Base-by-base conservation (phyloP, 306 rosid species). In the Gillenia trifoliata region DNA sequence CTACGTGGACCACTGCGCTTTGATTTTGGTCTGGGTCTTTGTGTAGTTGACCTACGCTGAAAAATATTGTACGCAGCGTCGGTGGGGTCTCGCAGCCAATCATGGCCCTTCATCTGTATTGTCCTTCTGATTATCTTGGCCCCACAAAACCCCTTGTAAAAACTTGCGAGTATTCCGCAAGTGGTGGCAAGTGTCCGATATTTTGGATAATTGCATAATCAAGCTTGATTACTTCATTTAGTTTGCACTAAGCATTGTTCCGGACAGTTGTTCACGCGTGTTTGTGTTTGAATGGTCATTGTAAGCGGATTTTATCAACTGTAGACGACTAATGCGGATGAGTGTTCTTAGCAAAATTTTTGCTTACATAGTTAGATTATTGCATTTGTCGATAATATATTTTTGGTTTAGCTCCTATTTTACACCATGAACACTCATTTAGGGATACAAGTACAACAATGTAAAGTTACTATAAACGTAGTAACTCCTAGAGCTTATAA, bases 31-130 rank as follows among this genome's bases (percentile, higher is more conserved):
- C 6, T 1, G 19, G 49, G 17, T 13, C 17, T 29, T 28, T 0
- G 5, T 29, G 38, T 0, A 16, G 5, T 30, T 61, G 22, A 29
- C 36, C 66, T 59, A 17, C 66, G 4, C 19, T 11, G 17, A 59
- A 15, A 3, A 30, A 31, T 15, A 30, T 62, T 30, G n/a, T 62
- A 16, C 1, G 66, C 17, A 40, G 23, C 75, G 71, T 79, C 71
- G 72, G 76, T 68, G 76, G 72, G 79, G 49, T 67, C 75, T 49
- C 74, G 34, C 55, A 16, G 30, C 26, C 31, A 72, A 79, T 74
- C 75, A 17, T 15, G 17, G 45, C 67, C 79, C 52, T 79, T 38
- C 45, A 59, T 73, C 6, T 28, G 1, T 31, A 0, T 6, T 19
- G 19, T 11, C 49, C 26, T n/a, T 43, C 1, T 3, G 33, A 33